phyloP scores from a whole-genome alignment of 2,329 filamentous ascomycete genomes.

The Colletotrichum tropicale region DNA sequence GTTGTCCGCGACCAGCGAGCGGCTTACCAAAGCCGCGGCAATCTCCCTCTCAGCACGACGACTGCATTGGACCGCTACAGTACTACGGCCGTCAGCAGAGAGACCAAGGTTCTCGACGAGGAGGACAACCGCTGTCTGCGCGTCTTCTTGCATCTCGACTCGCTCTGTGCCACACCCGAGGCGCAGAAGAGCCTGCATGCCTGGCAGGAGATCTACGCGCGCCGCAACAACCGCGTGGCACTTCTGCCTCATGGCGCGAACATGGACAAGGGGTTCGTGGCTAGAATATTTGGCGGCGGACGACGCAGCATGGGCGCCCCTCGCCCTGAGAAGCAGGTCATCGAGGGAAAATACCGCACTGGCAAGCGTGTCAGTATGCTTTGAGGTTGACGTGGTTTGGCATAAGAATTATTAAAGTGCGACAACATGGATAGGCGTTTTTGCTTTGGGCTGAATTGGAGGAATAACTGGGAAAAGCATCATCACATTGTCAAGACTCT shows the following conservation, averaged over 20 bases:
- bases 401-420: neutral
- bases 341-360: conserved; percentile 2
- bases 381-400: neutral
- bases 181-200: conserved; percentile 51
- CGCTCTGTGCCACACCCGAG: conserved; percentile 50
- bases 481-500: neutral
- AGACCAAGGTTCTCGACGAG: conserved; percentile 1
- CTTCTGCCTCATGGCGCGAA: conserved; percentile 44
- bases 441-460: neutral
- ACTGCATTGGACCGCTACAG: conserved; percentile 11
- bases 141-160: conserved; percentile 51
- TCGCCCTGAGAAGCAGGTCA: conserved; percentile 7
- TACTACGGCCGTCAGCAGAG: neutral
- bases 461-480: neutral
- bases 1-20: neutral
- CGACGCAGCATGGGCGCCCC: neutral
- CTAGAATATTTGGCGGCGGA: conserved; percentile 13
- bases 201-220: conserved; percentile 57
- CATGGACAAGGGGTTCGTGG: conserved; percentile 13
- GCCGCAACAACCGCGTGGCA: conserved; percentile 35
- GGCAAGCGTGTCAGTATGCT: conserved; percentile 18
- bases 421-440: neutral
- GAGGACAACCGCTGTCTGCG: conserved; percentile 15
- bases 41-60: conserved; percentile 15
- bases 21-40: neutral